Evolutionary conservation across 768 basidiomycete genomes (phyloP).

Genomic region (Tremella mesenterica): DNA sequence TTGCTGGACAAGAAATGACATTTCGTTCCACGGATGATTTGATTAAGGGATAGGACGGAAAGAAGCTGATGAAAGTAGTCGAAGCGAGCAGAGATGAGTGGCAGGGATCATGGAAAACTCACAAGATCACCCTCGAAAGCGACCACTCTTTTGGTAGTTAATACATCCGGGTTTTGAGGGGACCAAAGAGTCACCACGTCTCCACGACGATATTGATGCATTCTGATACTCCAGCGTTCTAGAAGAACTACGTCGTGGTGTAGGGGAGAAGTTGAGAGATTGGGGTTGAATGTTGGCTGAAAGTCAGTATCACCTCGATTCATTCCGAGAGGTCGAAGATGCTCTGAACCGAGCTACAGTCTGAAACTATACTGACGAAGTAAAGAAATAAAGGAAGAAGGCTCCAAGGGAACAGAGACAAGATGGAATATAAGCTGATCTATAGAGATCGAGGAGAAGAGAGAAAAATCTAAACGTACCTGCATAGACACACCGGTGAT

Average conservation of each 20-base stretch:
- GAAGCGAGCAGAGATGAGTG: not conserved
- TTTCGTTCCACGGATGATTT: too few relatives aligned
- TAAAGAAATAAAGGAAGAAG: not conserved
- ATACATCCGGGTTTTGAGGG: constrained; percentile 40
- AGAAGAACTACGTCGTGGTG: constrained; percentile 44
- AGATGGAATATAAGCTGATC: too few relatives aligned
- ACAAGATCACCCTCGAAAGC: constrained; percentile 44
- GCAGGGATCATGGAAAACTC: constrained; percentile 5
- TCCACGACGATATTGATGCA: constrained; percentile 29
- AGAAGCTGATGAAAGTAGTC: too few relatives aligned
- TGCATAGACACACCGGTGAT: constrained; percentile 42
- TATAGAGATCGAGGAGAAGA: too few relatives aligned
- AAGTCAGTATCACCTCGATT: too few relatives aligned
- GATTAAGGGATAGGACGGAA: too few relatives aligned
- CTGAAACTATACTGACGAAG: not conserved
- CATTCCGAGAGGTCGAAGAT: too few relatives aligned
- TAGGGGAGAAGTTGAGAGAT: constrained; percentile 24
- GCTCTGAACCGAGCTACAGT: constrained; percentile 1
- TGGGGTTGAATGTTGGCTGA: constrained; percentile 45
- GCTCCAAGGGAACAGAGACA: too few relatives aligned
- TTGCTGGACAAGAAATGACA: too few relatives aligned
- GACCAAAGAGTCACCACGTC: constrained; percentile 44
- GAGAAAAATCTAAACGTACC: constrained; percentile 12
- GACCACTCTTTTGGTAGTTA: constrained; percentile 45
- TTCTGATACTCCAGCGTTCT: constrained; percentile 37